Conservation (phyloP, 2,329 filamentous ascomycete species). For the Myriosclerotinia curreyana region DNA sequence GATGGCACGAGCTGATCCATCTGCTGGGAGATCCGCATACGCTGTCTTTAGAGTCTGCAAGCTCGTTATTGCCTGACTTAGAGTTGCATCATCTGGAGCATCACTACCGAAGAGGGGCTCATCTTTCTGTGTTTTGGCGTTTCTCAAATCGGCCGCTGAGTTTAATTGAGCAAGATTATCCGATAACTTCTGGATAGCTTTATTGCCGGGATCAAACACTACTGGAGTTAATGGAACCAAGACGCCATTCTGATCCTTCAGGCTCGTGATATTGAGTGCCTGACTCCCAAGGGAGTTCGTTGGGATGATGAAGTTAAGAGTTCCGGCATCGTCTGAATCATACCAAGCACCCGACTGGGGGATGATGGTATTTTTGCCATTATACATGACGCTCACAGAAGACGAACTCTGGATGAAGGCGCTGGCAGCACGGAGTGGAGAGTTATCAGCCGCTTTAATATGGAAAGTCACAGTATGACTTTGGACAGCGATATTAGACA, state of each 20-base stretch:
- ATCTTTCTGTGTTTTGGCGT: neutral
- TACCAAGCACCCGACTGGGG: neutral
- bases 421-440: neutral
- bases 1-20: neutral
- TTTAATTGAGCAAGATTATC: neutral
- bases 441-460: neutral
- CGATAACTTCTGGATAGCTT: neutral
- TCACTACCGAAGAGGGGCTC: conserved; percentile 1
- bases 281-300: neutral
- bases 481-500: neutral
- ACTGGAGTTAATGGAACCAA: neutral
- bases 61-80: neutral
- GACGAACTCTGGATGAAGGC: neutral
- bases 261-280: neutral
- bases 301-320: neutral
- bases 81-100: neutral
- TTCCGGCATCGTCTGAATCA: neutral
- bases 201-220: neutral
- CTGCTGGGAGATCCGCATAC: neutral
- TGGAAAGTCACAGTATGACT: neutral
- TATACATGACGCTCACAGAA: neutral
- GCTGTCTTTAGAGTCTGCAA: neutral
- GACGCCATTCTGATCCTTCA: conserved; percentile 1
- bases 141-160: neutral
- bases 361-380: neutral